phyloP scores from a whole-genome alignment of 306 rosid species.

The Myrica gale region DNA sequence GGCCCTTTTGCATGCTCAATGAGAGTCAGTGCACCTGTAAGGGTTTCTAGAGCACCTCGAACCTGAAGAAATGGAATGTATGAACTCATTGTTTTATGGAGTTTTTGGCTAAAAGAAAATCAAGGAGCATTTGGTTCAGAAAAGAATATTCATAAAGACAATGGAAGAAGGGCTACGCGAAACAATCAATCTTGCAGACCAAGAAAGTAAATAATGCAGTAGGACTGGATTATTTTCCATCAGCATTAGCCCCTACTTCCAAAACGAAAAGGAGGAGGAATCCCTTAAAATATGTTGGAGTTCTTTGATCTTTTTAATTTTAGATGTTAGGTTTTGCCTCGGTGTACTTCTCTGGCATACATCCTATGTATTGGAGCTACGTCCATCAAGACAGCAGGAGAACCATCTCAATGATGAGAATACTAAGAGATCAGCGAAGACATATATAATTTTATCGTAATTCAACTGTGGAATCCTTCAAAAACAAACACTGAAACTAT shows the following conservation, averaged over 20 bases:
- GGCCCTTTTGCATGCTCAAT: constrained; percentile 64
- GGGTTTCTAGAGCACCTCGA: constrained; percentile 91
- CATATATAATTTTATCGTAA: neutral
- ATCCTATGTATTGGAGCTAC: neutral
- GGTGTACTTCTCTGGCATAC: neutral
- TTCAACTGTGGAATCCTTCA: neutral
- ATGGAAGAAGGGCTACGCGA: neutral
- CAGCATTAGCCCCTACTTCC: neutral
- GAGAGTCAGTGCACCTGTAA: constrained; percentile 84
- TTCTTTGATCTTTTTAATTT: neutral
- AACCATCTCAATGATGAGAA: neutral
- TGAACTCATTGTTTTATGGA: constrained; percentile 16
- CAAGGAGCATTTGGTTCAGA: constrained; percentile 6
- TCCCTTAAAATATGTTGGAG: neutral
- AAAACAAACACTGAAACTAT: neutral
- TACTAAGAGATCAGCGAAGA: neutral
- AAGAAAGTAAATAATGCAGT: constrained; percentile 13
- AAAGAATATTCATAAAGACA: neutral
- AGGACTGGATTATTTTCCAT: constrained; percentile 10
- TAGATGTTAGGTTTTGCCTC: neutral
- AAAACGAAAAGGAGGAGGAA: neutral
- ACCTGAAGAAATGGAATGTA: constrained; percentile 45
- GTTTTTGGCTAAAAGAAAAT: constrained; percentile 7
- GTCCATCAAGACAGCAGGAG: neutral
- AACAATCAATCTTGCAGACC: constrained; percentile 6